Base-by-base conservation (phyloP, 78 protist species). In the Dictyostelium brefeldianum region DNA sequence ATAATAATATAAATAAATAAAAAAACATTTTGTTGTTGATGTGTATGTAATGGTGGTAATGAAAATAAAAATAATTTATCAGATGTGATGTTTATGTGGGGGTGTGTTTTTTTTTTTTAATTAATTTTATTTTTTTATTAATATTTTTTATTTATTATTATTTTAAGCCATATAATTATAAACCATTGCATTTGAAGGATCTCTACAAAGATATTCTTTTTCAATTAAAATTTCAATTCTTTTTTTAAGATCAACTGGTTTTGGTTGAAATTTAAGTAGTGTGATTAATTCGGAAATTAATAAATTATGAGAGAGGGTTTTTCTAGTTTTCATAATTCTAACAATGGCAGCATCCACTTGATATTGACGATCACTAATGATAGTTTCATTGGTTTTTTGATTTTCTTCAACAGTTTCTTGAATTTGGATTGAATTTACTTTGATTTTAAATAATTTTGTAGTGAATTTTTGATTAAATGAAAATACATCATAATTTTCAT, bases 311-410 rank as follows among this genome's bases (percentile, higher is more conserved):
- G 85, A 0, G 6, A 98, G 89, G 31, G 80, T 73, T 22, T 97
- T 96, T 48, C 99, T 84, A 0, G 99, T 78, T 96, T 99, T 99
- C 99, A 99, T 99, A 78, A 97, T 94, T 31, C 99, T 96, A 31
- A 99, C 99, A 41, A 99, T 84, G 3, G 98, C 96, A 0, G 99
- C 99, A 69, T 98, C 99, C 20, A 99, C 77, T 78, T 89, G 89
- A 17, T 90, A 67, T 25, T 94, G 95, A 74, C 89, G 79, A 83
- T 98, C 99, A 69, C 87, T 87, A 59, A 89, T 83, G 50, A 98
- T 98, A 22, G 53, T 20, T 84, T 96, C 98, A 27, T 57, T 89
- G 1, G 98, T 97, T 71, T 80, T 94, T 50, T 93, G 80, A 15
- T 73, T 77, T 80, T 98, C 99, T 47, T 97, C 98, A 36, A 31